A percentile compares a stretch with the other conserved stretches of the same genome.
These are phyloP conservation scores for Yarrowia galli DNA, from an alignment of 1,139 yeast species.

Conservation along the genomic window DNA sequence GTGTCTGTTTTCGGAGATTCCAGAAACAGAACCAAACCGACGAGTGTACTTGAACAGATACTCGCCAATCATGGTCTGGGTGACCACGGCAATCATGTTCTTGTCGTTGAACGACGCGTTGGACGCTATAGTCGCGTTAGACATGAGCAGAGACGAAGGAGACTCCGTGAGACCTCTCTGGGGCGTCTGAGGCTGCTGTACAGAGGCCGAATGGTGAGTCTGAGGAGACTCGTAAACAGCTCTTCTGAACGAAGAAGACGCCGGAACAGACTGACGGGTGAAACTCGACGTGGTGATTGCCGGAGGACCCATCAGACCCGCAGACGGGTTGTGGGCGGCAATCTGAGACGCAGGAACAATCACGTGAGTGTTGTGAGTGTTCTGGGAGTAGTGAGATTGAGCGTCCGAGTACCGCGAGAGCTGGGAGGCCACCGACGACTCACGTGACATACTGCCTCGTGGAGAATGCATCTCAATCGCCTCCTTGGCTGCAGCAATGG, in stretches of 20 bases:
- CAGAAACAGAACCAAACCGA: conserved; percentile 73
- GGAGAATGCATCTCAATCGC: conserved; percentile 37
- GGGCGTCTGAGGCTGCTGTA: not conserved
- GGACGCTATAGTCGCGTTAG: conserved; percentile 65
- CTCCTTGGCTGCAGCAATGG: conserved; percentile 35
- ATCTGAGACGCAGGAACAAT: not conserved
- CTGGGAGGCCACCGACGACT: conserved; percentile 10
- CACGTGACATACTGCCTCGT: conserved; percentile 15
- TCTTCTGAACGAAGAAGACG: conserved; percentile 1
- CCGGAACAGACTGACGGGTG: not conserved
- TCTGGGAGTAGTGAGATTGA: not conserved
- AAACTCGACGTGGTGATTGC: conserved; percentile 12
- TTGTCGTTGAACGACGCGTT: conserved; percentile 74
- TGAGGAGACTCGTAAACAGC: conserved; percentile 16
- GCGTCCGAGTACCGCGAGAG: conserved; percentile 12
- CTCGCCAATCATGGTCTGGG: conserved; percentile 94
- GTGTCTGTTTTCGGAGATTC: conserved; percentile 82
- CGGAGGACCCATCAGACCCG: conserved; percentile 32
- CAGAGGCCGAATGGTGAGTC: not conserved
- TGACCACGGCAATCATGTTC: conserved; percentile 83
- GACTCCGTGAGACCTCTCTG: conserved; percentile 8
- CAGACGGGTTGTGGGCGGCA: not conserved
- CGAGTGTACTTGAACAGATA: conserved; percentile 86
- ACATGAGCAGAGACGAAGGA: conserved; percentile 39
- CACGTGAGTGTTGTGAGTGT: not conserved